These are phyloP conservation scores for Ophiostoma tasmaniense DNA, from an alignment of 2,329 filamentous ascomycete genomes.

Conservation along the genomic window DNA sequence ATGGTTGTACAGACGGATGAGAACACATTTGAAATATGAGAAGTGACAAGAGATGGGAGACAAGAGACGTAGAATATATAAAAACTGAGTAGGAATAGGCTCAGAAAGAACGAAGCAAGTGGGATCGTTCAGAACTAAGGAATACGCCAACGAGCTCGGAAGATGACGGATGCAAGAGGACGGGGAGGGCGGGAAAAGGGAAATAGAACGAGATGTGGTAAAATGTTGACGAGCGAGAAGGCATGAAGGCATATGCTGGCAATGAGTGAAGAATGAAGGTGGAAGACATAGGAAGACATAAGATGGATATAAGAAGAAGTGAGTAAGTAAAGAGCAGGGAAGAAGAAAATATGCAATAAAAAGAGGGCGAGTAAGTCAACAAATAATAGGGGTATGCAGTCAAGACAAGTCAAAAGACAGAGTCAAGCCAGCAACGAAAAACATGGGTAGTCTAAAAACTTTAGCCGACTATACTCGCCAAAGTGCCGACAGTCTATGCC, in stretches of 20 bases:
- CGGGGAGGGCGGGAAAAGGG: background rate
- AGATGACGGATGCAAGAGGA: background rate
- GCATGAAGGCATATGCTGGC: background rate
- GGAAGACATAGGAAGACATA: background rate
- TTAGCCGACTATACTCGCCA: too few relatives aligned
- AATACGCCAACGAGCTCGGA: background rate
- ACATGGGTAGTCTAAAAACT: too few relatives aligned
- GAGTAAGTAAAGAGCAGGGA: background rate
- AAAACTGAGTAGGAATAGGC: too few relatives aligned
- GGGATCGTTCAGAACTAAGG: background rate
- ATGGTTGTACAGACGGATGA: too few relatives aligned
- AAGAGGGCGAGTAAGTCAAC: background rate
- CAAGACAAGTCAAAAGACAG: background rate
- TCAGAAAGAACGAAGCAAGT: background rate
- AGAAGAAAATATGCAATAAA: background rate
- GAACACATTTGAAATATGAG: too few relatives aligned
- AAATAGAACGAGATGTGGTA: background rate
- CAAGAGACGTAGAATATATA: background rate
- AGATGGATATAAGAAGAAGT: background rate
- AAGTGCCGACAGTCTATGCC: constrained; percentile 9
- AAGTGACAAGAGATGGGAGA: background rate
- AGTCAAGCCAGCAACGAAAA: too few relatives aligned
- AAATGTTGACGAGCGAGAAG: background rate
- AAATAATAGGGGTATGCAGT: background rate
- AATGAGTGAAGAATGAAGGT: background rate